phyloP scores from a whole-genome alignment of 176 grass and related monocot species.

The Tillandsia fasciculata region DNA sequence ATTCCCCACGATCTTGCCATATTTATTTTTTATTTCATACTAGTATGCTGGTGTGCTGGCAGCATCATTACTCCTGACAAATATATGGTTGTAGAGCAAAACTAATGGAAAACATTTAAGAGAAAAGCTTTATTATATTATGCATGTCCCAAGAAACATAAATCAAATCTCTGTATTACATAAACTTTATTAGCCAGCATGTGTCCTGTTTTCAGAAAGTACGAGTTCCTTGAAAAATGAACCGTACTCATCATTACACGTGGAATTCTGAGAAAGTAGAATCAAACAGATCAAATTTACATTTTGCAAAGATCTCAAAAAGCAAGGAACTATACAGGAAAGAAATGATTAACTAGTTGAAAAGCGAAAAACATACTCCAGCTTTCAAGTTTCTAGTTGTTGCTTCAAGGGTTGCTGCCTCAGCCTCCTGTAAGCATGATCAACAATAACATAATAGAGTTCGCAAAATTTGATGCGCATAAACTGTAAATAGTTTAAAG shows the following conservation, averaged over 20 bases:
- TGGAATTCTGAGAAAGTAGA: too few species aligned
- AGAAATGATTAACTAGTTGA: conserved; percentile 1
- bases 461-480: neutral
- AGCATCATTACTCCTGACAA: too few species aligned
- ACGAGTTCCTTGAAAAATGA: too few species aligned
- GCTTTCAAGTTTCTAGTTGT: conserved; percentile 62
- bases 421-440: conserved; percentile 58
- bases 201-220: too few species aligned
- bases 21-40: too few species aligned
- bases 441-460: conserved; percentile 12
- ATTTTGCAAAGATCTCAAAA: neutral
- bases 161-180: neutral
- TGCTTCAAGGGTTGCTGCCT: conserved; percentile 74
- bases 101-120: too few species aligned
- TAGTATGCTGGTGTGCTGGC: too few species aligned
- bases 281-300: too few species aligned
- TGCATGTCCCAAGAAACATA: neutral
- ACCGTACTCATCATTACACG: too few species aligned
- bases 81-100: too few species aligned
- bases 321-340: neutral
- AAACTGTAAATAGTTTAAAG: neutral
- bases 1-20: neutral
- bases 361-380: conserved; percentile 31
- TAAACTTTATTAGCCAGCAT: too few species aligned
- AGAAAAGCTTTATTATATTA: too few species aligned